Base-by-base conservation (phyloP, 2,329 filamentous ascomycete genomes). In the Aspergillus novoparasiticus region DNA sequence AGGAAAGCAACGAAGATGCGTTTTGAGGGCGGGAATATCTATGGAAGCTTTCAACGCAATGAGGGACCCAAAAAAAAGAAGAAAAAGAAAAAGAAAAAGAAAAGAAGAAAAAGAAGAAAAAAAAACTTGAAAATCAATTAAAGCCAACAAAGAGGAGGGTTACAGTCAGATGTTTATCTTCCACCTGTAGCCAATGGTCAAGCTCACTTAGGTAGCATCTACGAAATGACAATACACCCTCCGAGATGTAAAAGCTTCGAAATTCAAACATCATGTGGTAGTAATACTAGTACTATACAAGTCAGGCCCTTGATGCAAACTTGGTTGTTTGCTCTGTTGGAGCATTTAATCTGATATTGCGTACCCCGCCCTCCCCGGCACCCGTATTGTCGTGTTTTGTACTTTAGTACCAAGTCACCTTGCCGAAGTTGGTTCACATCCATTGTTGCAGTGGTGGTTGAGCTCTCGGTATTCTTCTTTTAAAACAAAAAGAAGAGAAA, bases 181-280 rank as follows among this genome's bases (percentile, higher is more conserved):
- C 6, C 21, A 21, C 21, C 51, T 55, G 51, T 32, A 19, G 51
- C 32, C 21, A 26, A 39, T 4, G 12, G 34, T 39, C n/a, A 12
- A 26, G 21, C 23, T 57, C 6, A n/a, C 59, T 57, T 51, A 58
- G 56, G 58, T 69, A 71, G 69, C 67, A 68, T 70, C 68, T 72
- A 69, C 68, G 65, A 73, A 75, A 69, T 74, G 71, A 68, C 66
- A 74, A 72, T 51, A 28, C 36, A 70, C 68, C 72, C 72, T 74
- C 69, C 61, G 61, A 60, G 50, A 43, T 58, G 59, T 56, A 41
- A 28, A 61, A 61, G 62, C 56, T 46, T 48, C 32, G 46, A 58
- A 36, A 61, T 28, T 53, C 62, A 58, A 54, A 46, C 46, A 30
- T 9, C 2, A 19, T 30, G 9, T 30, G 14, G 26, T 19, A 30